Conservation (phyloP, 2,329 filamentous ascomycete species). For the Diaporthe sp. region DNA sequence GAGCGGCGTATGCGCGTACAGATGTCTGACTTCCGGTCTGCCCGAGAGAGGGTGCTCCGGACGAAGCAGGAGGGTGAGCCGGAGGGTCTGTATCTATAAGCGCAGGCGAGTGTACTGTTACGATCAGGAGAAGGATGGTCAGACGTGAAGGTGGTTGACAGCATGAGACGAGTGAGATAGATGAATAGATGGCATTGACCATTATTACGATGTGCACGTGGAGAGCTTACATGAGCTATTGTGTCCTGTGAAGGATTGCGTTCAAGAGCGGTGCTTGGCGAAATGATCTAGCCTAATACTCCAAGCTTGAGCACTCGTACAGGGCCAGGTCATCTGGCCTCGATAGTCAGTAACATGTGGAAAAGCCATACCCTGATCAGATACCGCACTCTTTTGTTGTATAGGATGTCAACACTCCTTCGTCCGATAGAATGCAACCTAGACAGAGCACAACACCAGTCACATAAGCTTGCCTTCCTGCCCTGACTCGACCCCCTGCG, state of each 20-base stretch:
- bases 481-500: neutral
- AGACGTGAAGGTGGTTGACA: neutral
- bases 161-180: constrained; percentile 17
- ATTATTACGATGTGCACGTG: neutral
- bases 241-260: neutral
- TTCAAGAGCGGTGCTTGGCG: neutral
- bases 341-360: neutral
- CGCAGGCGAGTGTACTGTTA: neutral
- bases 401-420: neutral
- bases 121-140: neutral
- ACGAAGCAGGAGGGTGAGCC: constrained; percentile 99
- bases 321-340: neutral
- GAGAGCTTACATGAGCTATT: constrained; percentile 40
- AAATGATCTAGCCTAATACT: neutral
- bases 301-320: neutral
- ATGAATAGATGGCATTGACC: constrained; percentile 28
- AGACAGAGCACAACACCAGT: neutral
- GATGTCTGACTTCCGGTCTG: constrained; percentile 96
- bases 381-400: too few relatives aligned
- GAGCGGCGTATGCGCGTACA: constrained; percentile 98
- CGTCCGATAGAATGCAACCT: neutral
- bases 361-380: neutral
- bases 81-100: constrained; percentile 96
- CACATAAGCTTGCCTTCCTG: neutral
- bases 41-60: constrained; percentile 93